Evolutionary conservation across 2,329 filamentous ascomycete genomes (phyloP), one percentile per base, ranked within the genome.

Genomic region (Aspergillus ochraceoroseus): DNA sequence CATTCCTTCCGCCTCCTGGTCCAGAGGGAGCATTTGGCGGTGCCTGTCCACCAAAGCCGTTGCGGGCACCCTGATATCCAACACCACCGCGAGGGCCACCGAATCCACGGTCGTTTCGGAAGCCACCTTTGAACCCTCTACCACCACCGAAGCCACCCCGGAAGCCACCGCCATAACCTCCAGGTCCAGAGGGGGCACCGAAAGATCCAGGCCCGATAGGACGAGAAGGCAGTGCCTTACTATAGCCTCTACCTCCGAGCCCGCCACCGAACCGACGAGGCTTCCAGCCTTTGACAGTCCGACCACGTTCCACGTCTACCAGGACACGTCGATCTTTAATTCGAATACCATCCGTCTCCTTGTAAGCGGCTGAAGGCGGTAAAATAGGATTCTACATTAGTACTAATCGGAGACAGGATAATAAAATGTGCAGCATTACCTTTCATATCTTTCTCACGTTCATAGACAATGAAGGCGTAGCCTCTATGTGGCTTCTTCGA

Each of bases 371-470:
- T 95, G 77, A 70, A 75, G 66, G 66, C 68, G 49, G 23, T 17
- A 43, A 44, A 39, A 32, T 56, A 51, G 57, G 26, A 7, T 27
- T 31, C 55, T 51, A 50, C 47, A 59, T 70, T 53, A 69, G 65
- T 65, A 53, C 54, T 41, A 46, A 38, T 47, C 43, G 48, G 14
- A 41, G 26, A 20, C 13, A 13, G 26, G 15, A 26, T 36, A 42
- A 32, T 45, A 38, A 47, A 51, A 34, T 30, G 33, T 41, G 45
- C 35, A 32, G 37, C 41, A 44, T 50, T 94, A 95, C 89, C 88
- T 87, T 94, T 94, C 89, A 96, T 95, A 64, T 96, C 92, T 68
- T 90, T 89, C 70, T 96, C 92, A 65, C 87, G 83, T 68, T 96
- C 90, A 63, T 90, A 98, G 39, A 96, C 87, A 54, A 98, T 84